A percentile compares a stretch with the other conserved stretches of the same genome.
phyloP scores from a whole-genome alignment of 495 filamentous ascomycete genomes.

The Aspergillus funiculosus region DNA sequence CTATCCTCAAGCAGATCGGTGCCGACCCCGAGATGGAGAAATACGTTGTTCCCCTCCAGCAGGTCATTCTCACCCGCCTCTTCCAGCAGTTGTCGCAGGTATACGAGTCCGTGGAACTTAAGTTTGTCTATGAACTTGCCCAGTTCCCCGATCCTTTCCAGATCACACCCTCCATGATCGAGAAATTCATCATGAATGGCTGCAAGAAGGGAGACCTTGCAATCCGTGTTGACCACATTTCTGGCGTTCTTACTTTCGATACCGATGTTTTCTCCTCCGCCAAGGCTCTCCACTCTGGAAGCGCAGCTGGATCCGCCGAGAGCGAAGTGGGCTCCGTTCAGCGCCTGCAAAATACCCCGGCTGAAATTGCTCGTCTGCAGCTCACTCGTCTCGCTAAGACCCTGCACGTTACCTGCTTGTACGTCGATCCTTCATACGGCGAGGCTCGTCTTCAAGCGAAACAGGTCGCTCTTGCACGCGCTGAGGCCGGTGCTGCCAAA shows the following conservation, averaged over 20 bases:
- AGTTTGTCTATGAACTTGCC: conserved; percentile 88
- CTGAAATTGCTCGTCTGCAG: conserved; percentile 95
- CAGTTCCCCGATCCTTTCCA: conserved; percentile 97
- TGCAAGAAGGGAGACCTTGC: conserved; percentile 99
- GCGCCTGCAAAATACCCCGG: conserved; percentile 92
- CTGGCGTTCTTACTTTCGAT: conserved; percentile 92
- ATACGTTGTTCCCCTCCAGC: conserved; percentile 89
- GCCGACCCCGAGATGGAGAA: conserved; percentile 94
- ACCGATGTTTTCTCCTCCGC: conserved; percentile 96
- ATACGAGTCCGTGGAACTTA: conserved; percentile 94
- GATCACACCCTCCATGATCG: conserved; percentile 82
- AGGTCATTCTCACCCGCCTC: conserved; percentile 94
- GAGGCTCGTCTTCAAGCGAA: conserved; percentile 71
- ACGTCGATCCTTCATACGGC: conserved; percentile 85
- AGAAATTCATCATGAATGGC: conserved; percentile 99
- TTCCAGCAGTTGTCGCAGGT: conserved; percentile 99
- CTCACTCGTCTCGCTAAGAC: conserved; percentile 86
- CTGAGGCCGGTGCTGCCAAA: conserved; percentile 78
- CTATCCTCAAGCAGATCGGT: conserved; percentile 90
- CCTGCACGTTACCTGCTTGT: conserved; percentile 86
- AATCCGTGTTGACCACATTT: conserved; percentile 92
- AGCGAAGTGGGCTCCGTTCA: conserved; percentile 79
- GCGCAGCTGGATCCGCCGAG: conserved; percentile 83
- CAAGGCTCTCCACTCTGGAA: conserved; percentile 84
- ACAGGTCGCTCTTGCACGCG: conserved; percentile 70